These are phyloP conservation scores for Globisporangium cederbergense DNA, from an alignment of 352 stramenopile species.

Conservation along the genomic window DNA sequence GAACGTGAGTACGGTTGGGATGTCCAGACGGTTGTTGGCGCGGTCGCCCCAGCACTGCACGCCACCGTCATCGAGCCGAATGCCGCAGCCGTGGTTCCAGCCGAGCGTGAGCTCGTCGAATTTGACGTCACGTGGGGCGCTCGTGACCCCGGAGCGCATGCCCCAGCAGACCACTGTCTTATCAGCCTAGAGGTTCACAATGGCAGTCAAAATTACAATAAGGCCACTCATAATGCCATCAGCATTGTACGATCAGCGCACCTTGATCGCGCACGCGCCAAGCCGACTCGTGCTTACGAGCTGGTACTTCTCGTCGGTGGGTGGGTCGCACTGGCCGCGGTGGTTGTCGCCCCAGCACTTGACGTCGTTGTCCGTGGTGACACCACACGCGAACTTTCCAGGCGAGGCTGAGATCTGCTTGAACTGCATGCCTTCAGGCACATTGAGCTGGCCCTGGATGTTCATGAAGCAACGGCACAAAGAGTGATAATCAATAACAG, in stretches of 20 bases:
- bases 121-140: conserved; percentile 38
- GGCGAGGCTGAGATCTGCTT: conserved; percentile 62
- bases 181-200: conserved; percentile 26
- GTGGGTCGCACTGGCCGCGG: conserved; percentile 47
- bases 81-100: conserved; percentile 74
- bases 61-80: conserved; percentile 55
- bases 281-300: conserved; percentile 69
- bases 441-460: conserved; percentile 47
- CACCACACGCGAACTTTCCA: conserved; percentile 61
- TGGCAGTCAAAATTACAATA: neutral
- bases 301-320: conserved; percentile 41
- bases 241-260: conserved; percentile 5
- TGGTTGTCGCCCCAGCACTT: conserved; percentile 79
- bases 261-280: conserved; percentile 60
- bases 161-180: conserved; percentile 66
- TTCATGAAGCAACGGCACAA: neutral
- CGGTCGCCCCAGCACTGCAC: conserved; percentile 70
- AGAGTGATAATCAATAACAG: neutral
- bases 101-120: conserved; percentile 59
- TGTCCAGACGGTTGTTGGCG: conserved; percentile 21
- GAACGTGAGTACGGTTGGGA: neutral
- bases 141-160: conserved; percentile 62
- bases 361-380: conserved; percentile 48
- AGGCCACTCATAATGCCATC: neutral
- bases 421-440: conserved; percentile 35